Conservation (phyloP, 2,329 filamentous ascomycete genomes). For the Coniochaeta prunicola region DNA sequence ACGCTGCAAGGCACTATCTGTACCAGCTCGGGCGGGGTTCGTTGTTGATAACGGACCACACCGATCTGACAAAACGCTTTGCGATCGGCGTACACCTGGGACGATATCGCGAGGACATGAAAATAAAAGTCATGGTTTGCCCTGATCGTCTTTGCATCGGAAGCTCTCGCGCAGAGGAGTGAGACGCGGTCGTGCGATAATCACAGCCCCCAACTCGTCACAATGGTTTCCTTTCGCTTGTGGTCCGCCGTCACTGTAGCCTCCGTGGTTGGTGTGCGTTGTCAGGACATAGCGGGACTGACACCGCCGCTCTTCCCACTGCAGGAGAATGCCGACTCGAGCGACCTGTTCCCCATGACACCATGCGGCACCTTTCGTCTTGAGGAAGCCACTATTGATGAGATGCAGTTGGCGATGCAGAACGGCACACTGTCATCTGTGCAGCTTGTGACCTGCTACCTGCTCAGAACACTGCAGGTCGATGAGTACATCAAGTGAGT, state of each 20-base stretch:
- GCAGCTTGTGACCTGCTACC: slow-evolving; percentile 55
- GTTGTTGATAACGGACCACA: background rate
- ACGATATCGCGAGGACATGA: background rate
- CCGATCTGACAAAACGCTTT: background rate
- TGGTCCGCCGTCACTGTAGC: background rate
- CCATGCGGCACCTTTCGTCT: slow-evolving; percentile 52
- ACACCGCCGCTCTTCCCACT: background rate
- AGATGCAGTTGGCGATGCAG: slow-evolving; percentile 53
- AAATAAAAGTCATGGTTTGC: background rate
- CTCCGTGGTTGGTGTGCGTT: background rate
- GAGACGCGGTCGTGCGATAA: background rate
- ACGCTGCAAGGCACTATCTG: background rate
- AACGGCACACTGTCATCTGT: slow-evolving; percentile 48
- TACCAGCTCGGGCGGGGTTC: background rate
- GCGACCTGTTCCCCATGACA: slow-evolving; percentile 52
- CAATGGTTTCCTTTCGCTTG: background rate
- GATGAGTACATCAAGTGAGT: slow-evolving; percentile 56
- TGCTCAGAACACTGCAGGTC: slow-evolving; percentile 53
- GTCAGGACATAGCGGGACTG: background rate
- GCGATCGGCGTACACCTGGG: too few species aligned
- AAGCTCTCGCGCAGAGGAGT: background rate
- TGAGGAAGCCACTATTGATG: slow-evolving; percentile 63
- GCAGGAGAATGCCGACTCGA: slow-evolving; percentile 15
- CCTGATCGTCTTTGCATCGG: background rate
- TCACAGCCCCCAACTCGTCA: background rate